Evolutionary conservation across 495 filamentous ascomycete genomes (phyloP).

Genomic region (Xylaria longipes): DNA sequence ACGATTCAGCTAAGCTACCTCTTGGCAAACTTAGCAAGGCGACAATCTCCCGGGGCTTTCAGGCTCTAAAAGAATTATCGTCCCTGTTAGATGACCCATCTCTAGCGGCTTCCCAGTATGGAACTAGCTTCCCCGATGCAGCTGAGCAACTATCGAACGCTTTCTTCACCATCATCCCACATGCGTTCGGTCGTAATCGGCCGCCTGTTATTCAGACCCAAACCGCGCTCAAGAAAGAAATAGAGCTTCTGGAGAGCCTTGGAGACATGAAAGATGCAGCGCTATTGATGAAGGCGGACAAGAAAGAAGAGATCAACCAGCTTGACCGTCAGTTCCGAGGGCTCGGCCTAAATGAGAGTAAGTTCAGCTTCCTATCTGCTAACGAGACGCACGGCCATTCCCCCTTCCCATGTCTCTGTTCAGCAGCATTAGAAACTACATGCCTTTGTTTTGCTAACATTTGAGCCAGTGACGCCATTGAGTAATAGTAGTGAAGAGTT

Average conservation of each 20-base stretch:
- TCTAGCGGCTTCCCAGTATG: conserved; percentile 56
- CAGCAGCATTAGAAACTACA: neutral
- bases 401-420: neutral
- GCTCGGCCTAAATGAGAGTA: conserved; percentile 71
- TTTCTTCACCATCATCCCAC: conserved; percentile 84
- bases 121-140: conserved; percentile 42
- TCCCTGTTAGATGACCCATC: conserved; percentile 60
- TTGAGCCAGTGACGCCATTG: conserved; percentile 64
- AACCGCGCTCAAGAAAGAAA: conserved; percentile 69
- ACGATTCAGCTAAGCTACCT: conserved; percentile 79
- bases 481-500: conserved; percentile 66
- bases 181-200: conserved; percentile 74
- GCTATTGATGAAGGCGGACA: conserved; percentile 68
- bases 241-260: conserved; percentile 77
- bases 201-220: conserved; percentile 68
- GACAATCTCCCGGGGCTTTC: conserved; percentile 74
- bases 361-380: neutral
- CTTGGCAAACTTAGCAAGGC: conserved; percentile 82
- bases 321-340: conserved; percentile 75
- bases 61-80: conserved; percentile 74
- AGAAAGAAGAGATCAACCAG: conserved; percentile 57
- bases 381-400: neutral
- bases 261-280: conserved; percentile 83
- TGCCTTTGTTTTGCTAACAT: neutral
- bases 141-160: conserved; percentile 69